phyloP scores from a whole-genome alignment of 2,329 filamentous ascomycete species.

The Fusarium verticillioides region DNA sequence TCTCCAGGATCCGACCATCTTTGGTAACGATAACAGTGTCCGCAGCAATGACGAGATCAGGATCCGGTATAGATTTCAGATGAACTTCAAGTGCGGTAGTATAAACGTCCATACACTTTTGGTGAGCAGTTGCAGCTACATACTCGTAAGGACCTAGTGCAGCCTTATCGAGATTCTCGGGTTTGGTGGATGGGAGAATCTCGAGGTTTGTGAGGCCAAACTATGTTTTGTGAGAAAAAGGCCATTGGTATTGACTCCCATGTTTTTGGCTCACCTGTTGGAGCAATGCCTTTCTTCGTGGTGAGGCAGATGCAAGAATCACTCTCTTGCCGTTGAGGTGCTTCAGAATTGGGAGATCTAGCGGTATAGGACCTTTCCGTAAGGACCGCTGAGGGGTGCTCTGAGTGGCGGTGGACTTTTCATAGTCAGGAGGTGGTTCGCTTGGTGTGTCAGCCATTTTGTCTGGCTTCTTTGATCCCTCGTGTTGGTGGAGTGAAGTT shows the following conservation, averaged over 20 bases:
- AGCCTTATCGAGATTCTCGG: conserved; percentile 85
- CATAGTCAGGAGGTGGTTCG: conserved; percentile 61
- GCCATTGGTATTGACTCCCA: too few species aligned
- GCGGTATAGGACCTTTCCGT: conserved; percentile 68
- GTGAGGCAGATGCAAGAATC: conserved; percentile 90
- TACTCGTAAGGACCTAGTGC: conserved; percentile 86
- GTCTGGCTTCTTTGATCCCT: neutral
- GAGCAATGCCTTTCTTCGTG: conserved; percentile 83
- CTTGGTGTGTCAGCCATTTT: conserved; percentile 46
- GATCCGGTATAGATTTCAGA: conserved; percentile 67
- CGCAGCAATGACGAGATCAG: conserved; percentile 85
- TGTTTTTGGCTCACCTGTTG: conserved; percentile 63
- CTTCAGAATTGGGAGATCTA: conserved; percentile 83
- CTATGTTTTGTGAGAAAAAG: conserved; percentile 53
- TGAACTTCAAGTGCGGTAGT: conserved; percentile 56
- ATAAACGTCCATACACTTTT: conserved; percentile 84
- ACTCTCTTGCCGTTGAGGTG: conserved; percentile 82
- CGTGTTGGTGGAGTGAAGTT: conserved; percentile 17
- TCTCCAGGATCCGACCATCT: conserved; percentile 85
- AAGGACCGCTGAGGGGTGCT: conserved; percentile 44
- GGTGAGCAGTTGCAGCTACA: conserved; percentile 84
- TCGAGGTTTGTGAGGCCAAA: conserved; percentile 86
- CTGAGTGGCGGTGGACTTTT: conserved; percentile 54
- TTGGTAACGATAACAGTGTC: conserved; percentile 89
- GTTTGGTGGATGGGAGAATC: conserved; percentile 82